phyloP scores from a whole-genome alignment of 805 yeast genomes.

The Lipomyces kockii region DNA sequence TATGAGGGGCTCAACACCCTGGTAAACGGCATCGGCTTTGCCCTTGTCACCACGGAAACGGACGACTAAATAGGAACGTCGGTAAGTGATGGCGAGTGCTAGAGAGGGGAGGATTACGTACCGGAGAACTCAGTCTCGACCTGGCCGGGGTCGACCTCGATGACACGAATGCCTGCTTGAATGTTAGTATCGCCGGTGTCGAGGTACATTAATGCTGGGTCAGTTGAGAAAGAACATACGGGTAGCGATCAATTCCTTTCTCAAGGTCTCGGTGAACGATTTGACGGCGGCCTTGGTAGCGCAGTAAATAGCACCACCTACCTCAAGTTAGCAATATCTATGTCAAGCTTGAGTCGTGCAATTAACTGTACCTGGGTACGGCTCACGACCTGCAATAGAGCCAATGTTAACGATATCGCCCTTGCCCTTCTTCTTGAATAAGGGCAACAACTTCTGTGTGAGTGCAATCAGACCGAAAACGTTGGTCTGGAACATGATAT shows the following conservation, averaged over 20 bases:
- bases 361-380: conserved; percentile 52
- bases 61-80: conserved; percentile 25
- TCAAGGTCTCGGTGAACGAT: conserved; percentile 60
- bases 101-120: conserved; percentile 12
- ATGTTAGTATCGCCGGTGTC: not conserved
- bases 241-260: conserved; percentile 76
- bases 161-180: conserved; percentile 55
- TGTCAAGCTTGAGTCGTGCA: not conserved
- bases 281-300: conserved; percentile 68
- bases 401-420: conserved; percentile 68
- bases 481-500: conserved; percentile 81
- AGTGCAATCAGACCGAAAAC: conserved; percentile 83
- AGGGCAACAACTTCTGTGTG: conserved; percentile 77
- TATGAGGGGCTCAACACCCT: conserved; percentile 68
- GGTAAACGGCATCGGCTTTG: conserved; percentile 67
- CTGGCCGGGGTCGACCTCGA: conserved; percentile 78
- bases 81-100: not conserved
- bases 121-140: conserved; percentile 76
- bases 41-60: conserved; percentile 59
- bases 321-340: conserved; percentile 35
- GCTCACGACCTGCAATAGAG: conserved; percentile 71
- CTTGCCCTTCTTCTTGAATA: conserved; percentile 68
- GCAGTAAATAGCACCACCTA: conserved; percentile 68
- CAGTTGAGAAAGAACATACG: conserved; percentile 40
- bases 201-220: not conserved